phyloP scores from a whole-genome alignment of 768 basidiomycete species.

The Hypholoma sublateritium region DNA sequence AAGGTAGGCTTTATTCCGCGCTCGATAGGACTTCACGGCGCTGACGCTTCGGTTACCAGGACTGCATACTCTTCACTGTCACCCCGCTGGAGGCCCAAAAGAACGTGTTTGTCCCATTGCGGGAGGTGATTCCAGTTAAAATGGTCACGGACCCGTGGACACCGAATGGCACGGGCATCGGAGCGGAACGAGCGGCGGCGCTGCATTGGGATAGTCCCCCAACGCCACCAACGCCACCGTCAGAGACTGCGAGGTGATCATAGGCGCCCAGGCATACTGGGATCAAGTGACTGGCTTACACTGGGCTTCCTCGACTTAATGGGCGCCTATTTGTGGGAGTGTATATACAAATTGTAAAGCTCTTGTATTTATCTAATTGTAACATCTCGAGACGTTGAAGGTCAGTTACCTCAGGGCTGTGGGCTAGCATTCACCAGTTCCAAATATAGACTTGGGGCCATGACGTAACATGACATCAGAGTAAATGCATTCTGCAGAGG shows the following conservation, averaged over 20 bases:
- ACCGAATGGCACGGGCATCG: slow-evolving; percentile 37
- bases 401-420: too few species aligned
- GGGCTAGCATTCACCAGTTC: too few species aligned
- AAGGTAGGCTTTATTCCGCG: slow-evolving; percentile 42
- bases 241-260: neutral
- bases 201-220: slow-evolving; percentile 14
- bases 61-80: slow-evolving; percentile 63
- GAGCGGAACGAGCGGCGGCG: slow-evolving; percentile 13
- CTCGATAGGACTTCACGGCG: neutral
- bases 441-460: neutral
- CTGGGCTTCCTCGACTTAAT: neutral
- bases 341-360: neutral
- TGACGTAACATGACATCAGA: slow-evolving; percentile 8
- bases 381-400: neutral
- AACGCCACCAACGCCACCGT: slow-evolving; percentile 14
- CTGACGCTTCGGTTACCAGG: slow-evolving; percentile 36
- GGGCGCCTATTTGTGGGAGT: neutral
- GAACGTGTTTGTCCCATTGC: slow-evolving; percentile 57
- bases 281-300: neutral
- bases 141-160: slow-evolving; percentile 64
- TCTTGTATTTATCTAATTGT: neutral
- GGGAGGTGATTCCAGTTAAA: slow-evolving; percentile 61
- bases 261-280: neutral
- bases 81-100: slow-evolving; percentile 55
- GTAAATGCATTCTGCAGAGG: neutral